Evolutionary conservation across 768 basidiomycete genomes (phyloP), one percentile per base, ranked within the genome.

Genomic region (Mycena vulgaris): DNA sequence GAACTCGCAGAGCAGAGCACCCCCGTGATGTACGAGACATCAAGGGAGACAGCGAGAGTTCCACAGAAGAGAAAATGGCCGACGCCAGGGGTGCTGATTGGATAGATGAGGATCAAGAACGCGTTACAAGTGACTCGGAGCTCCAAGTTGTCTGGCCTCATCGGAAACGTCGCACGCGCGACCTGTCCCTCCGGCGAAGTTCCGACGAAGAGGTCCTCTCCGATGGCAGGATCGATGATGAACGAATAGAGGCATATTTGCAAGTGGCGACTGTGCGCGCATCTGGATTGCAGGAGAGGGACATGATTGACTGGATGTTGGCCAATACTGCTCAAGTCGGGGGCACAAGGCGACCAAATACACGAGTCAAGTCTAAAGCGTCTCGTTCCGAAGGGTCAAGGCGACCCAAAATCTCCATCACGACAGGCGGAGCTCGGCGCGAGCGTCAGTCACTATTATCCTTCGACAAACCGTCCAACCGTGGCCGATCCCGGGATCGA

Each of bases 281-380:
- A 11, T 76, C 77, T 25, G 77, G 75, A 28, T 79, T 74, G 63
- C 83, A 81, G 77, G 86, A 83, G 70, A 85, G 76, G 77, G 89
- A 83, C 74, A 76, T 92, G 59, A 92, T 94, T 53, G 90, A 93
- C 72, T 89, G 89, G 76, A 94, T 94, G 92, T 75, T 94, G 55
- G 82, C 83, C 17, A 83, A 86, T 53, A 85, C 86, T 2, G 79
- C 81, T 25, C 75, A 71, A 63, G 74, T 82, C 5, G 77, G 79
- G 19, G 64, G 68, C 45, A 53, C 55, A 19, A 60, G 66, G 69
- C 77, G 71, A 63, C 63, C 39, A 8, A 77, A 61, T 45, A 66
- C 49, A 64, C 63, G 66, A 25, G 17, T 10, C 74, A 76, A 62
- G 65, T 73, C 49, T 28, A 55, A 27, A 62, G 35, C 0, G 25